These are phyloP conservation scores for Termitomyces sp. DNA, from an alignment of 768 basidiomycete genomes.

Conservation along the genomic window DNA sequence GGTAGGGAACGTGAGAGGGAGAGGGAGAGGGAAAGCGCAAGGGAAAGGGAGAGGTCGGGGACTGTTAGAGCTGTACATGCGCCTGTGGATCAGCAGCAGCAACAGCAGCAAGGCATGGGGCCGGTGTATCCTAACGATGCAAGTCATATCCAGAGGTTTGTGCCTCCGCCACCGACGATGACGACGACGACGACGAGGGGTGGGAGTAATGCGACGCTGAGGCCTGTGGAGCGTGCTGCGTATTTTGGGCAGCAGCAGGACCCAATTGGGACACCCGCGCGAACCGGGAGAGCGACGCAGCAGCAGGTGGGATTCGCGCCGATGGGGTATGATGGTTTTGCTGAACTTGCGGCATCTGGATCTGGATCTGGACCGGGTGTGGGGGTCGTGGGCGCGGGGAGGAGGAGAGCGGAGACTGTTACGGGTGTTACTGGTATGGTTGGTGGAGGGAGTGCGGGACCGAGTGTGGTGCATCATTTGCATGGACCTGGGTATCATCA, in stretches of 20 bases:
- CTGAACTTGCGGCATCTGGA: background rate
- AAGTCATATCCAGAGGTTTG: background rate
- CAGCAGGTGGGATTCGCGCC: background rate
- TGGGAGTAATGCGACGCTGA: background rate
- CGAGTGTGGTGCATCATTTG: slow-evolving; percentile 1
- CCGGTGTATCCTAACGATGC: background rate
- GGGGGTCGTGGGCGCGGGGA: background rate
- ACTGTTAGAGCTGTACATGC: background rate
- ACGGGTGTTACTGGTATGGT: slow-evolving; percentile 9
- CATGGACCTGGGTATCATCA: slow-evolving; percentile 11
- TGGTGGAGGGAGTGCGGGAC: background rate
- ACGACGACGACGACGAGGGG: background rate
- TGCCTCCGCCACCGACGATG: background rate
- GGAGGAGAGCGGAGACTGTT: slow-evolving; percentile 13
- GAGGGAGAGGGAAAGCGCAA: background rate
- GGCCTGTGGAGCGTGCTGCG: background rate
- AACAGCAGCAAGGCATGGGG: no score
- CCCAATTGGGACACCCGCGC: slow-evolving; percentile 8
- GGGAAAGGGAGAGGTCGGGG: slow-evolving; percentile 1
- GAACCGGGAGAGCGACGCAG: background rate
- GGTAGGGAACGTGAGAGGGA: slow-evolving; percentile 1
- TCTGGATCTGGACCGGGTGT: background rate
- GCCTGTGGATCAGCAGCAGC: background rate
- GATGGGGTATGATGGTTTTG: background rate
- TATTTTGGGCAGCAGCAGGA: background rate